Evolutionary conservation across 2,329 filamentous ascomycete species (phyloP), one percentile per base, ranked within the genome.

Genomic region (Verticillium nubilum): DNA sequence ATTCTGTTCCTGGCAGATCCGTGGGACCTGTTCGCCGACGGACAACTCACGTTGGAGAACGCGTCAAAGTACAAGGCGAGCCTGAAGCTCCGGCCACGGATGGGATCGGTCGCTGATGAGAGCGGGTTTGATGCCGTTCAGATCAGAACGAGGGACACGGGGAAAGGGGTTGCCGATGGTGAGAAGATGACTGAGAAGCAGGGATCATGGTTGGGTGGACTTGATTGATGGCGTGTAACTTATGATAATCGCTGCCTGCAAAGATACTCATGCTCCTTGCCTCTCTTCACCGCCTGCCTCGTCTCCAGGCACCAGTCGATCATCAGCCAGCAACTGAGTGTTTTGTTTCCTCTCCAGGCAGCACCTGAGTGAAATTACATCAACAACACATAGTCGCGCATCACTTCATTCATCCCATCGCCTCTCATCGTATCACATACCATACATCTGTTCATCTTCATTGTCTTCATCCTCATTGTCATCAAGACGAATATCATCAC

Each of bases 1-100:
- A 61, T 61, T 12, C 33, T 53, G 15, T 61, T 61, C 54, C 60
- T 61, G 52, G 47, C 57, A 5, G 60, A 61, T 35, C 60, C 60
- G 2, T 61, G 60, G 60, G 60, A 61, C 33, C 53, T 61, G 12
- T 61, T 59, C 28, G 28, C 58, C 12, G 60, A 61, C 25, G 57
- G 57, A 2, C 57, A 59, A 57, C 57, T 61, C n/a, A 33, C 50
- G 5, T 33, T 61, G 25, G 37, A 59, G 50, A 61, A 50, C 33
- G 6, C 52, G 7, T 31, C 25, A 25, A 59, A 47, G 3, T 61
- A 61, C 25, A 17, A 47, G 29, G 60, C 57, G 15, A 54, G 19
- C 10, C 60, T 61, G 25, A 59, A 58, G 10, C 59, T 60, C 5
- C 52, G 57, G 6, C 27, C 37, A 6, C 23, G 52, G 47, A 17